A percentile compares a stretch with the other conserved stretches of the same genome.
Conservation (phyloP, 2,329 filamentous ascomycete species). For the Madurella mycetomatis region DNA sequence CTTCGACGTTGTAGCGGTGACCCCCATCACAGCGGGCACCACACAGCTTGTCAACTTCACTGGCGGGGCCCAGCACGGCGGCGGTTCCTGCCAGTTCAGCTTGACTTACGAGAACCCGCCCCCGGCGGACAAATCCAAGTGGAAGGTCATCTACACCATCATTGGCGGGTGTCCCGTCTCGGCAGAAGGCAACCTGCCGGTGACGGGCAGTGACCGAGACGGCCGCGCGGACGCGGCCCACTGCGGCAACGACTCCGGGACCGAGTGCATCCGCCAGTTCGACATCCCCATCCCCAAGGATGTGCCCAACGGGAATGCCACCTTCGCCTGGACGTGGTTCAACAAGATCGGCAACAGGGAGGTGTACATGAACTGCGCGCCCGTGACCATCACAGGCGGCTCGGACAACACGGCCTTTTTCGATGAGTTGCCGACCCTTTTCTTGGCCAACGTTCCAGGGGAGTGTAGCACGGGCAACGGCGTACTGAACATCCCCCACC, state of each 20-base stretch:
- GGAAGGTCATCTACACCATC: conserved; percentile 32
- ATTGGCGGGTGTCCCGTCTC: conserved; percentile 31
- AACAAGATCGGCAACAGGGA: conserved; percentile 59
- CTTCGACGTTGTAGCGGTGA: conserved; percentile 11
- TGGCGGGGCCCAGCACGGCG: conserved; percentile 31
- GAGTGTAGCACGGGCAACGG: conserved; percentile 22
- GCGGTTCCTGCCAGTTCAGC: conserved; percentile 32
- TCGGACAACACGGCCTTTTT: conserved; percentile 32
- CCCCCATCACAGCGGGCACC: conserved; percentile 18
- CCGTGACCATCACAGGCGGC: conserved; percentile 44
- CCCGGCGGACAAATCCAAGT: conserved; percentile 23
- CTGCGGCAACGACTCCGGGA: conserved; percentile 25
- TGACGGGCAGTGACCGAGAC: conserved; percentile 11
- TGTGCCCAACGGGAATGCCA: conserved; percentile 36
- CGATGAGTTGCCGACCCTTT: conserved; percentile 48
- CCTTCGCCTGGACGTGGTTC: conserved; percentile 60
- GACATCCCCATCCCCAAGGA: conserved; percentile 27
- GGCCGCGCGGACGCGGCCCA: conserved; percentile 18
- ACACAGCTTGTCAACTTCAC: conserved; percentile 27
- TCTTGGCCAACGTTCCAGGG: conserved; percentile 52
- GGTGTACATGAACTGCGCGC: conserved; percentile 66
- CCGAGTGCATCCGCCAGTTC: conserved; percentile 27
- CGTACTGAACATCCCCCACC: conserved; percentile 26
- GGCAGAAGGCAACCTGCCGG: conserved; percentile 21
- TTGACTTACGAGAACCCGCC: conserved; percentile 27